Base-by-base conservation (phyloP, 83 land plant genomes). In the Diphasiastrum complanatum region DNA sequence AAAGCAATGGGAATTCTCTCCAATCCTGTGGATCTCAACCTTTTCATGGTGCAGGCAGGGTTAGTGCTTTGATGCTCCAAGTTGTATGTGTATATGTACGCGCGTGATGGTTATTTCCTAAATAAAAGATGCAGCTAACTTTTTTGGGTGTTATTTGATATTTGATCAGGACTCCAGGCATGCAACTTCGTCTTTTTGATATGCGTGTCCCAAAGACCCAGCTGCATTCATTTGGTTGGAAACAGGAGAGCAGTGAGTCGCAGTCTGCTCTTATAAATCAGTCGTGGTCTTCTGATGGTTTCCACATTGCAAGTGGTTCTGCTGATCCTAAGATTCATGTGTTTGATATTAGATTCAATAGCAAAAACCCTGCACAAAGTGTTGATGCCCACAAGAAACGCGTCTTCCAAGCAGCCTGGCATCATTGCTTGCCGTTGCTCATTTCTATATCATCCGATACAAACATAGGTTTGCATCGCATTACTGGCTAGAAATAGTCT, bases 31-130 rank as follows among this genome's bases (percentile, higher is more conserved):
- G 97, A 87, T 60, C 77, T 79, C 62, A 85, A 91, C 61, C 70
- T 91, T 10, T 85, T 78, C 57, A 82, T 91, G 97, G 95, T 87
- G 58, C 97, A 91, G 62, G 75, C 95, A 20, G 95, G 85, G 95
- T 90, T n/a, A n/a, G n/a, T n/a, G n/a, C n/a, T n/a, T n/a, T n/a
- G n/a, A n/a, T n/a, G n/a, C n/a, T n/a, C n/a, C n/a, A n/a, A n/a
- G n/a, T n/a, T n/a, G n/a, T n/a, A n/a, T n/a, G n/a, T n/a, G n/a
- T n/a, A n/a, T n/a, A n/a, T n/a, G n/a, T n/a, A n/a, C n/a, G n/a
- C n/a, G n/a, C 12, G 1, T 60, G 5, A 1, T n/a, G 8, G 20
- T n/a, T 41, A 12, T 47, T 16, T 30, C n/a, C n/a, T n/a, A n/a
- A n/a, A n/a, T n/a, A n/a, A n/a, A n/a, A n/a, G n/a, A n/a, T n/a